These are phyloP conservation scores for Senna tora DNA, from an alignment of 306 rosid species.

Conservation along the genomic window DNA sequence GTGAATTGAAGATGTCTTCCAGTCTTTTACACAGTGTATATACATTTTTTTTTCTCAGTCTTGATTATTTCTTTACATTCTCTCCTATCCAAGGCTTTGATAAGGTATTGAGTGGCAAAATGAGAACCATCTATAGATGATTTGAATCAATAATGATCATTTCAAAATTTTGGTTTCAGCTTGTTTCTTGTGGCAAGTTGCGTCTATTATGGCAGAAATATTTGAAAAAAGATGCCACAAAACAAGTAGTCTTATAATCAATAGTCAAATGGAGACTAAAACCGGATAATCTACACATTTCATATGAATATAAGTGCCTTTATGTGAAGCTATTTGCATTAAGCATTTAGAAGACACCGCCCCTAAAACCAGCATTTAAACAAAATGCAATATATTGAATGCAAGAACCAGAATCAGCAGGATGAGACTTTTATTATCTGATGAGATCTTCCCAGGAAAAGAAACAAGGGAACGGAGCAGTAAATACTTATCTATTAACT, in stretches of 20 bases:
- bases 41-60: conserved; percentile 18
- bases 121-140: neutral
- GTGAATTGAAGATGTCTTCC: neutral
- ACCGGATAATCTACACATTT: neutral
- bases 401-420: conserved; percentile 1
- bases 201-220: neutral
- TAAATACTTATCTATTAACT: conserved; percentile 5
- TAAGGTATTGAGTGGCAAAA: conserved; percentile 8
- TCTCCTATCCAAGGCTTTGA: neutral
- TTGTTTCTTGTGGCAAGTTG: conserved; percentile 7
- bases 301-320: neutral
- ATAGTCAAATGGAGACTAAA: neutral
- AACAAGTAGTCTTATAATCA: conserved; percentile 6
- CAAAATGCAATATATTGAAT: conserved; percentile 20
- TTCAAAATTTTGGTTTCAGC: conserved; percentile 6
- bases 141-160: neutral
- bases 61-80: neutral
- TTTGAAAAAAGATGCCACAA: conserved; percentile 19
- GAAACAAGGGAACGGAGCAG: conserved; percentile 21
- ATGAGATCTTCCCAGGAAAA: conserved; percentile 8
- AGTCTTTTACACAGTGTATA: conserved; percentile 3
- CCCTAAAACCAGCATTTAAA: conserved; percentile 26
- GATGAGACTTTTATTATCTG: neutral
- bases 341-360: conserved; percentile 23
- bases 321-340: conserved; percentile 18